Evolutionary conservation across 1,139 yeast species (phyloP).

Genomic region (Tardiomyces depauwii): DNA sequence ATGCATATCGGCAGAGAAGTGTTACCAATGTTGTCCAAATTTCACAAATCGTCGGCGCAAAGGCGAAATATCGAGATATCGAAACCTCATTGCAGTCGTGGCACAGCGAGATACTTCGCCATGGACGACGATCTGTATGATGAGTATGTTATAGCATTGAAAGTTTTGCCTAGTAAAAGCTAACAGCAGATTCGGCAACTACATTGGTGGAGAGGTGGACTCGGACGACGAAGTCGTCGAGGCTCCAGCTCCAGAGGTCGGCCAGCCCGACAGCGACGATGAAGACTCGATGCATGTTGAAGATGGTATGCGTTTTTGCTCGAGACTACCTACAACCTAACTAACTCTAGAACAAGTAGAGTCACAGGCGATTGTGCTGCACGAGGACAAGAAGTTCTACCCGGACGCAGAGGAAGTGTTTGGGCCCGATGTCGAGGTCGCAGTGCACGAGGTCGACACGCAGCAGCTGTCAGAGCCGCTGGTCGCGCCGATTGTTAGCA

Average conservation of each 20-base stretch:
- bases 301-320: constrained; percentile 13
- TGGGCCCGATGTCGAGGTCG: constrained; percentile 52
- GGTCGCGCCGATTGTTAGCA: constrained; percentile 41
- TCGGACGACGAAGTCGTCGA: background rate
- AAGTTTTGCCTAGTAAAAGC: background rate
- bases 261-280: constrained; percentile 5
- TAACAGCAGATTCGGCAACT: constrained; percentile 42
- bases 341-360: background rate
- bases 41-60: background rate
- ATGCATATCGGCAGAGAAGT: too few species aligned
- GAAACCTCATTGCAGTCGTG: too few species aligned
- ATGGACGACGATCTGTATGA: constrained; percentile 53
- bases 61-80: background rate
- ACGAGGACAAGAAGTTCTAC: constrained; percentile 36
- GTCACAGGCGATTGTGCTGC: constrained; percentile 26
- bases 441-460: constrained; percentile 45
- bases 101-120: too few species aligned
- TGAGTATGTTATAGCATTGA: constrained; percentile 30
- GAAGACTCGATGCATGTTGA: constrained; percentile 11
- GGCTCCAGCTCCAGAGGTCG: background rate
- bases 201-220: constrained; percentile 36
- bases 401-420: constrained; percentile 35
- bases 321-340: too few species aligned
- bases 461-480: constrained; percentile 53
- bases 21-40: too few species aligned